Evolutionary conservation across 768 basidiomycete species (phyloP), one percentile per base, ranked within the genome.

Genomic region (Lentinula aciculospora): DNA sequence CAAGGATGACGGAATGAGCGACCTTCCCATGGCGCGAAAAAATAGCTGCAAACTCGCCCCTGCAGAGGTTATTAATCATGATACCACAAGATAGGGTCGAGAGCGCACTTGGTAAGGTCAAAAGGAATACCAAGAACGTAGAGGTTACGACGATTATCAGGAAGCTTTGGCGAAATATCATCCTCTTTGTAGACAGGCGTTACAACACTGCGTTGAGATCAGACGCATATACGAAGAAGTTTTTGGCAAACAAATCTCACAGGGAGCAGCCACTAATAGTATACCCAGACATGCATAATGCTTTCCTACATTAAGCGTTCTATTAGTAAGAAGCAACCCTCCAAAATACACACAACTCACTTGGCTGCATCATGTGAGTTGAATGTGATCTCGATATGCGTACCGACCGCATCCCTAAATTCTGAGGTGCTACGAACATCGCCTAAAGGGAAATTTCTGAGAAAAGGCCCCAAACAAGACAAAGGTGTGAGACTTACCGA

Each of bases 101-200:
- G 51, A 12, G 65, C 79, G 54, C 64, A 90, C 90, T 90, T 88
- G 17, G 85, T 85, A 32, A 92, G 76, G 63, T 88, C 85, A 64
- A 92, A 92, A 5, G 91, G 91, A 53, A 93, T 70, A 13, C 90
- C 91, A 27, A 93, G 83, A 39, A 92, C 89, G 62, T 93, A 93
- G 40, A 93, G 81, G 66, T 93, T 93, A 58, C 90, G 81, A 53
- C 90, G 87, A 63, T 84, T 79, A 63, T 77, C 78, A 54, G 72
- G 61, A 27, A 71, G 61, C 29, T 67, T 63, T 60, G 53, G 62
- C n/a, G 36, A 32, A 8, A 36, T 32, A 62, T 59, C 67, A 62
- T 47, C 39, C 23, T 53, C 56, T 54, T 58, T 69, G 62, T 56
- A 64, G 17, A 75, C 66, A 13, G 74, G 65, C 13, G 72, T 71